Evolutionary conservation across 495 filamentous ascomycete species (phyloP).

Genomic region (Lasiosphaeria miniovina): DNA sequence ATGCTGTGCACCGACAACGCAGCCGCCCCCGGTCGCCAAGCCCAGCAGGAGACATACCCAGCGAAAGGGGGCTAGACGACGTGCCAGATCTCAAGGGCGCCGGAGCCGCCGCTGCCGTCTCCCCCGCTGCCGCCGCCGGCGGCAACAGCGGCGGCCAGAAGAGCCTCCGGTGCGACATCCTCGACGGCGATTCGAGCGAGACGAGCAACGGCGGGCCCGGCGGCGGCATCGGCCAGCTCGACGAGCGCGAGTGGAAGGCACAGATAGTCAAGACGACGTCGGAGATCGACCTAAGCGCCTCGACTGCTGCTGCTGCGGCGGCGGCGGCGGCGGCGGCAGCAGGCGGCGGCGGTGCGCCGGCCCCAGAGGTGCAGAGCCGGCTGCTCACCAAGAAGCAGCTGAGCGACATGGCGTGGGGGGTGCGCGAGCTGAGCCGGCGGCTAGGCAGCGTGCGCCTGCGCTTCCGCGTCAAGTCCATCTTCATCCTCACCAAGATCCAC

Average conservation of each 20-base stretch:
- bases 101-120: not conserved
- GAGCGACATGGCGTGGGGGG: constrained; percentile 93
- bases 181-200: constrained; percentile 6
- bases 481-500: constrained; percentile 84
- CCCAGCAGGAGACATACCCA: constrained; percentile 23
- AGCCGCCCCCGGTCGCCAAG: not conserved
- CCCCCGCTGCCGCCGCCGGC: not conserved
- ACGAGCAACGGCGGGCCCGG: constrained; percentile 2
- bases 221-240: constrained; percentile 36
- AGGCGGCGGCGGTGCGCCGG: constrained; percentile 9
- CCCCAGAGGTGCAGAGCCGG: constrained; percentile 40
- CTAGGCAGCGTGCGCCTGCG: constrained; percentile 75
- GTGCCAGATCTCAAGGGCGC: constrained; percentile 36
- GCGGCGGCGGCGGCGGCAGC: not conserved
- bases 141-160: not conserved
- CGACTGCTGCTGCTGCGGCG: too few relatives aligned
- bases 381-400: constrained; percentile 90
- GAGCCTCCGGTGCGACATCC: constrained; percentile 9
- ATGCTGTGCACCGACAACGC: too few relatives aligned
- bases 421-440: constrained; percentile 84
- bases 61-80: constrained; percentile 26
- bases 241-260: constrained; percentile 44
- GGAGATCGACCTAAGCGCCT: constrained; percentile 20
- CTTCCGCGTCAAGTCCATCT: constrained; percentile 76
- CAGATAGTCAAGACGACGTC: constrained; percentile 30